phyloP scores from a whole-genome alignment of 2,329 filamentous ascomycete species.

The Talaromyces atroroseus region DNA sequence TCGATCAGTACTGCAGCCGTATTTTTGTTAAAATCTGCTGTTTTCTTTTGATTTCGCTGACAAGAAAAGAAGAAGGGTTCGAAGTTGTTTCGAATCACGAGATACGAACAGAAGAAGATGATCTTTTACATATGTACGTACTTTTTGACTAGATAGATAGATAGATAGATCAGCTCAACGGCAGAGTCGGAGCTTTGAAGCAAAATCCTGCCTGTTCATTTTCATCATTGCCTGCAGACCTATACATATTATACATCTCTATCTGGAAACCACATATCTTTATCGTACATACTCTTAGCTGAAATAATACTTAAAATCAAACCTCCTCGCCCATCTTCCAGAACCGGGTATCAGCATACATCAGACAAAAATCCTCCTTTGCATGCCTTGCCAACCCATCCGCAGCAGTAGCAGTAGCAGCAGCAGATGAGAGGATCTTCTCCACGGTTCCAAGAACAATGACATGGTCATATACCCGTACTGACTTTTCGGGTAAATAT shows the following conservation, averaged over 20 bases:
- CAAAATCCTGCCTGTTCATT: slow-evolving; percentile 8
- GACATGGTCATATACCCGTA: slow-evolving; percentile 37
- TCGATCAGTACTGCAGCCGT: slow-evolving; percentile 5
- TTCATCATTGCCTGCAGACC: background rate
- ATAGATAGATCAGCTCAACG: slow-evolving; percentile 8
- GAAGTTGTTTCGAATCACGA: background rate
- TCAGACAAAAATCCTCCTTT: slow-evolving; percentile 28
- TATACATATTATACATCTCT: background rate
- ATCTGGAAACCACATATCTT: too few species aligned
- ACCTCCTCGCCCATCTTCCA: slow-evolving; percentile 37
- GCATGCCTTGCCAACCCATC: slow-evolving; percentile 5
- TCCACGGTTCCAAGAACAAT: slow-evolving; percentile 31
- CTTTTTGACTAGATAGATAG: slow-evolving; percentile 13
- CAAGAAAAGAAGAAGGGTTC: background rate
- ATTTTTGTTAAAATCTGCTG: too few species aligned
- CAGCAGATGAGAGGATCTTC: slow-evolving; percentile 17
- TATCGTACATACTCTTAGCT: background rate
- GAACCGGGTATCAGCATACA: slow-evolving; percentile 40
- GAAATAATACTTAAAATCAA: slow-evolving; percentile 13
- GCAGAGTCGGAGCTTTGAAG: slow-evolving; percentile 6
- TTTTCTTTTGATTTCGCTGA: background rate
- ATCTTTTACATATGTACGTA: slow-evolving; percentile 6
- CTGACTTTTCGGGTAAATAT: slow-evolving; percentile 28
- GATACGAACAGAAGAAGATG: background rate
- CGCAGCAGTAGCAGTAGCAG: background rate